These are phyloP conservation scores for Coriolopsis trogii DNA, from an alignment of 1,284 basidiomycete species.

Conservation along the genomic window DNA sequence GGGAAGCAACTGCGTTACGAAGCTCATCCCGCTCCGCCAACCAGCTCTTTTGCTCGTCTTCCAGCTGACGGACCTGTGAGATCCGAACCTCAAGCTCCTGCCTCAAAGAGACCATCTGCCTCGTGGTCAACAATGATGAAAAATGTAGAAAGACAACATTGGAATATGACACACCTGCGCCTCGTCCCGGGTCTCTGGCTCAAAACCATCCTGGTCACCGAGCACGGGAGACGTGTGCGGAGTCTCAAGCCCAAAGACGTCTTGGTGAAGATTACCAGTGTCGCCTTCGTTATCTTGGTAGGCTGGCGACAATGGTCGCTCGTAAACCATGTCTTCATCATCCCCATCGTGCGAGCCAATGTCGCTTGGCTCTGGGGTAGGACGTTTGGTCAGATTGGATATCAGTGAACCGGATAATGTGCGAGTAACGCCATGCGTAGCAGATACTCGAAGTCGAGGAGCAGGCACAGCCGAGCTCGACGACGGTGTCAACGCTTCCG, in stretches of 20 bases:
- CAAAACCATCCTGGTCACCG: constrained; percentile 1
- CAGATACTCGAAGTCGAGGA: constrained; percentile 1
- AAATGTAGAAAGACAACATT: too few relatives aligned
- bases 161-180: too few relatives aligned
- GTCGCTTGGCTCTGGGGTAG: constrained; percentile 51
- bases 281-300: constrained; percentile 4
- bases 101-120: constrained; percentile 7
- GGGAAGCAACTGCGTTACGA: constrained; percentile 4
- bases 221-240: constrained; percentile 14
- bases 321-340: constrained; percentile 11
- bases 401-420: constrained; percentile 53
- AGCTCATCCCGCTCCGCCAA: constrained; percentile 15
- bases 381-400: constrained; percentile 47
- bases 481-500: constrained; percentile 2
- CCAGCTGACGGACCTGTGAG: constrained; percentile 10
- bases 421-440: constrained; percentile 35
- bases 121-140: too few relatives aligned
- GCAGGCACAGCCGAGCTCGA: background rate
- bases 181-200: background rate
- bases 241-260: constrained; percentile 8
- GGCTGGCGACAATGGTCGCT: constrained; percentile 3
- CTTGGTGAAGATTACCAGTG: background rate
- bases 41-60: constrained; percentile 11
- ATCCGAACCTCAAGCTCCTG: constrained; percentile 8
- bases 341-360: constrained; percentile 26